A percentile compares a stretch with the other conserved stretches of the same genome.
Conservation (phyloP, 768 basidiomycete genomes). For the Thelephora ganbajun region DNA sequence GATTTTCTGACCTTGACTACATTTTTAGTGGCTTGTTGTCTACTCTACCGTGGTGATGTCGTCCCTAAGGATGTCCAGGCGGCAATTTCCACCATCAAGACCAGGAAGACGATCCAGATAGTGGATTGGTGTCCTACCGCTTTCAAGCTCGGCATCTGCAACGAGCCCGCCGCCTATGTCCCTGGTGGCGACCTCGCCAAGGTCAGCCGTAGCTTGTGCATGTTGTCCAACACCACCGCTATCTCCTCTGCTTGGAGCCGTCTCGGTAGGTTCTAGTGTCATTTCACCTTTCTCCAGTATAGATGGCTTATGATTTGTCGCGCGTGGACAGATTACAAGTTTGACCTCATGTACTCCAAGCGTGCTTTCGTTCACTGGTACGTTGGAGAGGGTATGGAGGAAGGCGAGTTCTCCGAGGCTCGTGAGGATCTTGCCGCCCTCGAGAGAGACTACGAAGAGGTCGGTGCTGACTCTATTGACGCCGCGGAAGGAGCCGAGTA, state of each 20-base stretch:
- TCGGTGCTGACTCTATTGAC: slow-evolving; percentile 65
- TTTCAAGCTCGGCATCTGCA: slow-evolving; percentile 97
- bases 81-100: slow-evolving; percentile 90
- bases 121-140: slow-evolving; percentile 99
- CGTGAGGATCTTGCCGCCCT: slow-evolving; percentile 96
- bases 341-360: slow-evolving; percentile 95
- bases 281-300: background rate
- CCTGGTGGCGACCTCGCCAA: slow-evolving; percentile 94
- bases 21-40: slow-evolving; percentile 68
- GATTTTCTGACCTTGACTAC: slow-evolving; percentile 8
- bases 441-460: slow-evolving; percentile 92
- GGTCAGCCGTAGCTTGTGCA: slow-evolving; percentile 88
- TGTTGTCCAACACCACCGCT: slow-evolving; percentile 91
- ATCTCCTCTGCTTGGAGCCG: slow-evolving; percentile 94
- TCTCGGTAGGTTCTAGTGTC: slow-evolving; percentile 32
- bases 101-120: slow-evolving; percentile 95
- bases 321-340: slow-evolving; percentile 74
- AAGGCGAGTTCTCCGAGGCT: slow-evolving; percentile 98
- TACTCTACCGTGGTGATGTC: slow-evolving; percentile 92
- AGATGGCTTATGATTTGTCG: slow-evolving; percentile 5
- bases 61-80: slow-evolving; percentile 93
- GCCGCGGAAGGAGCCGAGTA: slow-evolving; percentile 51
- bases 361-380: slow-evolving; percentile 91
- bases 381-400: slow-evolving; percentile 99
- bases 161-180: slow-evolving; percentile 84